These are phyloP conservation scores for Suillus luteus DNA, from an alignment of 768 basidiomycete species.

Conservation along the genomic window DNA sequence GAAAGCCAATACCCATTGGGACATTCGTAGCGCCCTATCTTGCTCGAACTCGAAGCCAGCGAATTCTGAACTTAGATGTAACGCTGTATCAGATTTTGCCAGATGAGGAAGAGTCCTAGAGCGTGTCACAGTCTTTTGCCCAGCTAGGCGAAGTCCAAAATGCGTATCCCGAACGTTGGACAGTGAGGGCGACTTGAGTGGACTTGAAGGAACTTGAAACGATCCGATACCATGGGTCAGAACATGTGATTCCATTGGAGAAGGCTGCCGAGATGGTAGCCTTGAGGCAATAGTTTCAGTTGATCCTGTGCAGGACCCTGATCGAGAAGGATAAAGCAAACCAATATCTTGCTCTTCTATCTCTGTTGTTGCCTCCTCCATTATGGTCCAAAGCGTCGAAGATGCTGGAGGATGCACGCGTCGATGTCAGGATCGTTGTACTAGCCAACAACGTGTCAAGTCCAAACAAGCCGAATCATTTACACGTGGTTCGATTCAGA, in stretches of 20 bases:
- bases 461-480: neutral
- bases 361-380: constrained; percentile 16
- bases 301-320: constrained; percentile 27
- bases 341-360: constrained; percentile 35
- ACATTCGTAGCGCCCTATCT: constrained; percentile 50
- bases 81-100: constrained; percentile 32
- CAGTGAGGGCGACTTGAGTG: constrained; percentile 38
- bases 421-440: constrained; percentile 1
- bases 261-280: constrained; percentile 20
- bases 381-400: neutral
- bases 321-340: constrained; percentile 25
- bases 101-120: constrained; percentile 50
- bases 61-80: constrained; percentile 36
- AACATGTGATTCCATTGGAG: constrained; percentile 18
- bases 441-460: neutral
- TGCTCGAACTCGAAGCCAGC: constrained; percentile 49
- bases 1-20: constrained; percentile 68
- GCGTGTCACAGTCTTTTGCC: constrained; percentile 37
- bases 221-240: neutral
- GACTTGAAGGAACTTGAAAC: constrained; percentile 4
- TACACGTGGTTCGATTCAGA: constrained; percentile 5
- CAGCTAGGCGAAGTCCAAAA: constrained; percentile 16
- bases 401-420: neutral
- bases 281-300: constrained; percentile 24
- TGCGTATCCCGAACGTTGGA: constrained; percentile 29